Evolutionary conservation across 2,329 filamentous ascomycete genomes (phyloP).

Genomic region (Aspergillus cejpii): DNA sequence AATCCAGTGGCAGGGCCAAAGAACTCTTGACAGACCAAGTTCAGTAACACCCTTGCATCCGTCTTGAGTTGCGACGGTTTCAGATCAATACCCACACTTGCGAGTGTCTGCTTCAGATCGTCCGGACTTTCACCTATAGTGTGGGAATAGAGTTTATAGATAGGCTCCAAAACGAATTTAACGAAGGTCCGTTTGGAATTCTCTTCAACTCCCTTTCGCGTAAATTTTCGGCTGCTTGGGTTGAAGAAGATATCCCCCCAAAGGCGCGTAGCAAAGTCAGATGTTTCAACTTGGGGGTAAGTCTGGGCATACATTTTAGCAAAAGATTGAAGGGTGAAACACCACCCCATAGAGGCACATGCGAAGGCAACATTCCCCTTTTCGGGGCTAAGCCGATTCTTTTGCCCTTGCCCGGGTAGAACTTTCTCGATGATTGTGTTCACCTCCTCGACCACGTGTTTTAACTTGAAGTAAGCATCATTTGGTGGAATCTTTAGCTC

Average conservation of each 20-base stretch:
- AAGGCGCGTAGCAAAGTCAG: slow-evolving; percentile 75
- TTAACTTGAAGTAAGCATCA: slow-evolving; percentile 97
- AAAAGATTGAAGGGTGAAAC: slow-evolving; percentile 89
- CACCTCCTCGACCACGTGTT: slow-evolving; percentile 97
- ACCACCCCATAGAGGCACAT: slow-evolving; percentile 90
- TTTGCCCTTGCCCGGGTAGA: slow-evolving; percentile 71
- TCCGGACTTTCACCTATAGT: slow-evolving; percentile 86
- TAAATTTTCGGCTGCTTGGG: slow-evolving; percentile 81
- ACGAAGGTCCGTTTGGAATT: slow-evolving; percentile 80
- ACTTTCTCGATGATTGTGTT: slow-evolving; percentile 91
- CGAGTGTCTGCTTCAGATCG: slow-evolving; percentile 72
- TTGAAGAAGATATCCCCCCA: slow-evolving; percentile 99
- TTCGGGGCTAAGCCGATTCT: slow-evolving; percentile 79
- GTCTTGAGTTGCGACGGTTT: slow-evolving; percentile 90
- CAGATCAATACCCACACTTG: slow-evolving; percentile 70
- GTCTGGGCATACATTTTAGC: slow-evolving; percentile 92
- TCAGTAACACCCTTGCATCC: slow-evolving; percentile 82
- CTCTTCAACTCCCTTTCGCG: slow-evolving; percentile 76
- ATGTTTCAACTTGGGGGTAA: slow-evolving; percentile 71
- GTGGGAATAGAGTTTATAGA: slow-evolving; percentile 96
- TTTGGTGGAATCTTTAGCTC: slow-evolving; percentile 90
- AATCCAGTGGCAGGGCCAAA: slow-evolving; percentile 86
- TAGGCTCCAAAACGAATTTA: slow-evolving; percentile 88
- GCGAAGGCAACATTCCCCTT: slow-evolving; percentile 98
- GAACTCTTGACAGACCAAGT: slow-evolving; percentile 87